A percentile compares a stretch with the other conserved stretches of the same genome.
Conservation (phyloP, 1,284 basidiomycete genomes). For the Sparassis latifolia region DNA sequence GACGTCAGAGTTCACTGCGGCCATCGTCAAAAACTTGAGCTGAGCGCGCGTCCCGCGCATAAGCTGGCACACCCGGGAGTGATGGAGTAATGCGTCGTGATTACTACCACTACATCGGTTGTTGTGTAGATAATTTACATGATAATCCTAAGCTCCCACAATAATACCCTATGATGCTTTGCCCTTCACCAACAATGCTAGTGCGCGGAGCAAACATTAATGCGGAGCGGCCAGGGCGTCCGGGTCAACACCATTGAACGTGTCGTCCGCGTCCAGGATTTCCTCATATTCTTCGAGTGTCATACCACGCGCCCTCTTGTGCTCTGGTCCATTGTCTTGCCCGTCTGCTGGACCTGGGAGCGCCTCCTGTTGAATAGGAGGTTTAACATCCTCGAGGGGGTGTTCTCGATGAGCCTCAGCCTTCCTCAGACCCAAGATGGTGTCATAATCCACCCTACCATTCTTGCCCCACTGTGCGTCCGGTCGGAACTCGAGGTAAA, state of each 20-base stretch:
- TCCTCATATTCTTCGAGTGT: constrained; percentile 49
- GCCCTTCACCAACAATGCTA: neutral
- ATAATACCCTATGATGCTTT: constrained; percentile 11
- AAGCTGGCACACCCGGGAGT: neutral
- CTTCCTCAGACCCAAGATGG: constrained; percentile 52
- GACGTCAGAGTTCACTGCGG: constrained; percentile 89
- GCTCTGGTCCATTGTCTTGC: constrained; percentile 8
- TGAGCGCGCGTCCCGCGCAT: constrained; percentile 10
- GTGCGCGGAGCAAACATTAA: neutral
- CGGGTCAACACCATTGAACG: constrained; percentile 38
- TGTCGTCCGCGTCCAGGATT: constrained; percentile 37
- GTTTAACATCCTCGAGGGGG: no score
- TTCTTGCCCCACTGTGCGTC: constrained; percentile 69
- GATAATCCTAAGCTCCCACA: constrained; percentile 7
- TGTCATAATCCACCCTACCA: constrained; percentile 58
- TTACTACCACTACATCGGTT: constrained; percentile 4
- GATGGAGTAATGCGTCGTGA: no score
- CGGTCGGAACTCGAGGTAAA: constrained; percentile 78
- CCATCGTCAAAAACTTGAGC: constrained; percentile 71
- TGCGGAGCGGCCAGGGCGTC: constrained; percentile 18
- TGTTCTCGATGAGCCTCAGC: constrained; percentile 2
- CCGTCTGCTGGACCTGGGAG: neutral
- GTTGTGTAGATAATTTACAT: constrained; percentile 20
- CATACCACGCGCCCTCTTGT: constrained; percentile 35
- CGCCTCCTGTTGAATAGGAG: neutral